These are phyloP conservation scores for Hymenoscyphus fructigenus DNA, from an alignment of 2,329 filamentous ascomycete genomes.

Conservation along the genomic window DNA sequence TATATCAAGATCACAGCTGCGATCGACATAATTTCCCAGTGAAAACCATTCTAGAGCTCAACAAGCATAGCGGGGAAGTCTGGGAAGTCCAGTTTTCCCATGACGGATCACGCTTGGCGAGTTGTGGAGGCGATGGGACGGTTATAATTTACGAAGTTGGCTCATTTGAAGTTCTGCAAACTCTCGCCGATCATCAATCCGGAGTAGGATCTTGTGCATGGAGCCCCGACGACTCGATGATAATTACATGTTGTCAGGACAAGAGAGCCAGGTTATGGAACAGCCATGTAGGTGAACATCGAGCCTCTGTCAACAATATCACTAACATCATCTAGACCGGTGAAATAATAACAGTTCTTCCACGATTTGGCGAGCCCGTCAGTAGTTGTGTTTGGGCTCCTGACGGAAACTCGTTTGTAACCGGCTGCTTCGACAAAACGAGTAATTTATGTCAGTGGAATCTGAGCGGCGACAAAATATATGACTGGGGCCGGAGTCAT, in stretches of 20 bases:
- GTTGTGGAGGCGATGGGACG: conserved; percentile 71
- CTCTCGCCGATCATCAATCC: conserved; percentile 61
- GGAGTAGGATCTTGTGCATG: conserved; percentile 81
- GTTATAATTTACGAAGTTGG: conserved; percentile 81
- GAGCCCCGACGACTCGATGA: conserved; percentile 85
- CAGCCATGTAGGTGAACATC: conserved; percentile 52
- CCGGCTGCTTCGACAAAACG: conserved; percentile 70
- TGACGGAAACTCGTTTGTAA: conserved; percentile 74
- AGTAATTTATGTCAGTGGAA: conserved; percentile 71
- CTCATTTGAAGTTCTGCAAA: conserved; percentile 64
- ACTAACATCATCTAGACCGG: conserved; percentile 53
- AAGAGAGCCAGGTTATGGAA: conserved; percentile 75
- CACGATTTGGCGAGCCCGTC: conserved; percentile 77
- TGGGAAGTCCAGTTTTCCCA: conserved; percentile 93
- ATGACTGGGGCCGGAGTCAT: conserved; percentile 68
- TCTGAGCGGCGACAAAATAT: conserved; percentile 58
- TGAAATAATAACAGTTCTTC: conserved; percentile 59
- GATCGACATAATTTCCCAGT: conserved; percentile 78
- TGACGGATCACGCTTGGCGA: conserved; percentile 78
- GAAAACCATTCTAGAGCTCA: conserved; percentile 67
- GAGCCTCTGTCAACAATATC: not conserved
- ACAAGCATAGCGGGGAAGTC: conserved; percentile 75
- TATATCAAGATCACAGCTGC: conserved; percentile 88
- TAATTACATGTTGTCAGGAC: conserved; percentile 82
- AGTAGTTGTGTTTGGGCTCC: conserved; percentile 88